Evolutionary conservation across 495 filamentous ascomycete species (phyloP).

Genomic region (Margaritispora aquatica): DNA sequence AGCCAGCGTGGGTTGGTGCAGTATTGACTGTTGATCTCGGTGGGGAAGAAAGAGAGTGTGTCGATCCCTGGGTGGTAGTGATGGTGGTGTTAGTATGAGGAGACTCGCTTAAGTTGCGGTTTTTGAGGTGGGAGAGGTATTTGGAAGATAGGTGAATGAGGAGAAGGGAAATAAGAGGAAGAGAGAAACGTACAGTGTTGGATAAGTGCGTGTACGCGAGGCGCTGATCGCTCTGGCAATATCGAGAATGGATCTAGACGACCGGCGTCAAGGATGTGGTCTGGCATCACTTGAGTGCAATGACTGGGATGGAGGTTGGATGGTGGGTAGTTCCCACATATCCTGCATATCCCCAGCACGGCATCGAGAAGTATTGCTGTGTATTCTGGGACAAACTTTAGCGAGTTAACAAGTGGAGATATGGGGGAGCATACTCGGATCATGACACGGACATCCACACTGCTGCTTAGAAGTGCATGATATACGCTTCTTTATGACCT

Average conservation of each 20-base stretch:
- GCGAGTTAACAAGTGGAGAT: too few species aligned
- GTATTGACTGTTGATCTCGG: constrained; percentile 16
- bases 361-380: constrained; percentile 2
- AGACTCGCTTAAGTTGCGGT: too few species aligned
- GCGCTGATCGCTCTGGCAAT: background rate
- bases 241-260: constrained; percentile 11
- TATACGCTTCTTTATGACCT: too few species aligned
- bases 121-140: too few species aligned
- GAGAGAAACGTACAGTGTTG: constrained; percentile 6
- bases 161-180: background rate
- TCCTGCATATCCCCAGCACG: constrained; percentile 10
- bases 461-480: background rate
- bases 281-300: constrained; percentile 2
- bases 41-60: constrained; percentile 10
- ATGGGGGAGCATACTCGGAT: background rate
- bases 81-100: background rate
- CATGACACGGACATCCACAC: constrained; percentile 8
- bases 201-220: constrained; percentile 7
- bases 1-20: constrained; percentile 18
- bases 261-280: background rate
- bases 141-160: background rate
- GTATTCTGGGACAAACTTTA: constrained; percentile 2
- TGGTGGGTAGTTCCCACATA: constrained; percentile 8
- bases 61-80: constrained; percentile 3
- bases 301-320: background rate